Conservation (phyloP, 805 yeast genomes). For the Ogataea nakhonphanomensis region DNA sequence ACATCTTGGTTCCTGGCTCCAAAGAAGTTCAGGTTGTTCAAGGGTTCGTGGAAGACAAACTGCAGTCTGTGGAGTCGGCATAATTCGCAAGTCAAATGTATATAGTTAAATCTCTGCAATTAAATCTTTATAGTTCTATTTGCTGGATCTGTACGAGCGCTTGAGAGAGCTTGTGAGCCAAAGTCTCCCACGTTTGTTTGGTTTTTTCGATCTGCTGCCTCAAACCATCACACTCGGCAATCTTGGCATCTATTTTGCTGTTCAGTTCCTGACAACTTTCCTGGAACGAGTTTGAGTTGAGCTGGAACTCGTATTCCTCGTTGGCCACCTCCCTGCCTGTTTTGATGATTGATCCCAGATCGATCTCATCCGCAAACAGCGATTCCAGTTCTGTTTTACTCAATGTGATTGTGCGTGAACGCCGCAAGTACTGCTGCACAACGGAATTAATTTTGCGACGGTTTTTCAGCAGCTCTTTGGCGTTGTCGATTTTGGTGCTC, state of each 20-base stretch:
- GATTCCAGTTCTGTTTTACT: constrained; percentile 21
- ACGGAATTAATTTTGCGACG: constrained; percentile 25
- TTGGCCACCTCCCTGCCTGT: constrained; percentile 22
- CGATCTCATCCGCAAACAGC: constrained; percentile 30
- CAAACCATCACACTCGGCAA: constrained; percentile 26
- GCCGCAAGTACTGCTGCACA: constrained; percentile 23
- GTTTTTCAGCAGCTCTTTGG: constrained; percentile 22
- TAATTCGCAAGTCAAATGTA: constrained; percentile 9
- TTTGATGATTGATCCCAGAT: constrained; percentile 20
- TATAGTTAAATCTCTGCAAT: constrained; percentile 1
- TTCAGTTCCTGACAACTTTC: constrained; percentile 21
- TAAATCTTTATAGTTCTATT: constrained; percentile 2
- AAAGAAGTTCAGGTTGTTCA: constrained; percentile 36
- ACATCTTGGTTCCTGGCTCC: constrained; percentile 32
- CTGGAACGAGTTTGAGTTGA: constrained; percentile 19
- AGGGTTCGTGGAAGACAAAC: constrained; percentile 33
- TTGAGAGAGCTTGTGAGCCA: constrained; percentile 17
- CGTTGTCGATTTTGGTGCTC: constrained; percentile 18
- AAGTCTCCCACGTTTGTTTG: constrained; percentile 26
- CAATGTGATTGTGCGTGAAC: constrained; percentile 22
- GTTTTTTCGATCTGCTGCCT: constrained; percentile 17
- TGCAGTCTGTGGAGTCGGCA: constrained; percentile 7
- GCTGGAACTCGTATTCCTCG: constrained; percentile 24
- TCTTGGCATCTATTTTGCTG: constrained; percentile 21
- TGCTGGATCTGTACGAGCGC: constrained; percentile 9